phyloP scores from a whole-genome alignment of 1,284 basidiomycete species.

The Tilletia walkeri region DNA sequence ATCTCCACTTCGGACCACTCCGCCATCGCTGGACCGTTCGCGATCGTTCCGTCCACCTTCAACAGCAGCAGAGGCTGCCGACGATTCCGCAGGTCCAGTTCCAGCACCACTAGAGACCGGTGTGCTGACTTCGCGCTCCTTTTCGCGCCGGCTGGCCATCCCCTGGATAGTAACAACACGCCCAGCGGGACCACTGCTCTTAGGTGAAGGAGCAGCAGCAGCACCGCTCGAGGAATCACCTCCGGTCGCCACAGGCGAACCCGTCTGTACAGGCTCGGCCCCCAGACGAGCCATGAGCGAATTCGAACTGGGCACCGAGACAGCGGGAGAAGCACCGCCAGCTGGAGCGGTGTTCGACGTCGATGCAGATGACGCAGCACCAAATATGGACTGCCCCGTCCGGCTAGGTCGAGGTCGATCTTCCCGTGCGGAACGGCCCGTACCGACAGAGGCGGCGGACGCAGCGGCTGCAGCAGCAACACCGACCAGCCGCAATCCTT shows the following conservation, averaged over 20 bases:
- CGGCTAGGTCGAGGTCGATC: not conserved
- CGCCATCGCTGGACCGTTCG: no score
- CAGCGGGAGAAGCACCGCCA: not conserved
- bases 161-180: not conserved
- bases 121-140: no score
- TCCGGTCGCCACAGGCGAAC: not conserved
- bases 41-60: no score
- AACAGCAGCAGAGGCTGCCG: no score
- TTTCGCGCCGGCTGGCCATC: not conserved
- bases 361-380: not conserved
- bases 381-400: not conserved
- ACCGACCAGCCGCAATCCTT: not conserved
- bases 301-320: not conserved
- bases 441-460: not conserved
- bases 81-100: no score
- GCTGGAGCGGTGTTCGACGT: not conserved
- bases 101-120: no score
- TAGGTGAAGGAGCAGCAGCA: not conserved
- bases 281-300: not conserved
- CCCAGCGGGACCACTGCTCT: not conserved
- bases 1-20: no score
- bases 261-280: not conserved
- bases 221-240: not conserved
- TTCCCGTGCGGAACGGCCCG: not conserved
- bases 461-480: conserved; percentile 8